A percentile compares a stretch with the other conserved stretches of the same genome.
Conservation (phyloP, 768 basidiomycete species). For the Lanmaoa pseudosensibilis region DNA sequence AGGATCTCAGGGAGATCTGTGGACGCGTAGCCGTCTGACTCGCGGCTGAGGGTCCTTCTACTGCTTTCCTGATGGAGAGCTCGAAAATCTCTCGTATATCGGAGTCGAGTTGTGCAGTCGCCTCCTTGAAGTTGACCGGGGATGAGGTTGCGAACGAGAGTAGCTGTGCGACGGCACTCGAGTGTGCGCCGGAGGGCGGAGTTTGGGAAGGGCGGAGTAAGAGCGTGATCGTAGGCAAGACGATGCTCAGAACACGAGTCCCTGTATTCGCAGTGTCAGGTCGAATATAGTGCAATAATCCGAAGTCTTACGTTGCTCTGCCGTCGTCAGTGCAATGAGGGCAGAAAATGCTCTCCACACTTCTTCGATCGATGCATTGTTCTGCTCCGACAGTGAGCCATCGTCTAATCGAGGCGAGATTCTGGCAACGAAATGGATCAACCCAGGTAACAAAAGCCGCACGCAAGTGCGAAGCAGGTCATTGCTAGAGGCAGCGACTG, state of each 20-base stretch:
- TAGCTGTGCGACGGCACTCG: conserved; percentile 64
- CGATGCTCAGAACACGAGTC: conserved; percentile 61
- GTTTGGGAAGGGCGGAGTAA: conserved; percentile 56
- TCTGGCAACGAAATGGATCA: conserved; percentile 79
- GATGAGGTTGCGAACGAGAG: conserved; percentile 69
- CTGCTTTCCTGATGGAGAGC: conserved; percentile 71
- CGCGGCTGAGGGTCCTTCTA: conserved; percentile 46
- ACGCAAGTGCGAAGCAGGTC: conserved; percentile 69
- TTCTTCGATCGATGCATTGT: conserved; percentile 67
- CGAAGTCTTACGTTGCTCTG: conserved; percentile 58
- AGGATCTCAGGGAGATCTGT: conserved; percentile 76
- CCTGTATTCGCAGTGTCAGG: conserved; percentile 42
- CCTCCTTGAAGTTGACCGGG: conserved; percentile 82
- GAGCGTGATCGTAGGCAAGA: conserved; percentile 74
- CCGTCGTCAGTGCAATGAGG: conserved; percentile 55
- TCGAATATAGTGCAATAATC: background rate
- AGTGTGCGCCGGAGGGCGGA: conserved; percentile 47
- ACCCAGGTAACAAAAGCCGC: conserved; percentile 70
- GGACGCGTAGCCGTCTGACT: conserved; percentile 53
- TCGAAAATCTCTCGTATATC: conserved; percentile 65
- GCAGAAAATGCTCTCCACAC: conserved; percentile 78
- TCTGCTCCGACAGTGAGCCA: conserved; percentile 52
- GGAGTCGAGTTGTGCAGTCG: conserved; percentile 63
- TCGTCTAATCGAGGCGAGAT: conserved; percentile 64
- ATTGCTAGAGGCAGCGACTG: conserved; percentile 69